A percentile compares a stretch with the other conserved stretches of the same genome.
Conservation (phyloP, 169 alveolate genomes). For the Ichthyophthirius multifiliis region DNA sequence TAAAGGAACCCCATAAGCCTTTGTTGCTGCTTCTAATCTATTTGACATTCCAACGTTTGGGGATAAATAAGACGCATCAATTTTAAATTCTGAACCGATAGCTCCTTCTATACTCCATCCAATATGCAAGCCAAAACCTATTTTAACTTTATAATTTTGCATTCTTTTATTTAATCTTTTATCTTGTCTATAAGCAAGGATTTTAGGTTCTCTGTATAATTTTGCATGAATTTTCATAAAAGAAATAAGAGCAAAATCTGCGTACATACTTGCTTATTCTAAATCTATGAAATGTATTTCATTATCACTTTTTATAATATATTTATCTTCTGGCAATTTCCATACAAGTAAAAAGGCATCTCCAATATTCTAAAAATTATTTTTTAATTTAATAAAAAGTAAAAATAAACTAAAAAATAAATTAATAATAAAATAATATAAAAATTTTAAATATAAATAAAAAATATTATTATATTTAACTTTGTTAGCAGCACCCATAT, state of each 20-base stretch:
- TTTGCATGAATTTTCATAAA: conserved; percentile 64
- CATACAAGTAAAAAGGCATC: conserved; percentile 60
- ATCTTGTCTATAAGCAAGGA: conserved; percentile 37
- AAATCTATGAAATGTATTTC: conserved; percentile 11
- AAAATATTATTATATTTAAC: too few relatives aligned
- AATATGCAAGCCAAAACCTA: conserved; percentile 85
- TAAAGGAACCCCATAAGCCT: conserved; percentile 78
- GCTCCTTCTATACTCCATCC: conserved; percentile 91
- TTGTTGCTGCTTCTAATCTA: conserved; percentile 86
- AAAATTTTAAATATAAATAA: background rate
- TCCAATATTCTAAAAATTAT: conserved; percentile 47
- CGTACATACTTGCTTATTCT: conserved; percentile 40
- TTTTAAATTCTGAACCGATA: conserved; percentile 83
- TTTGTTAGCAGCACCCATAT: conserved; percentile 81
- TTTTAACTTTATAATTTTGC: conserved; percentile 72
- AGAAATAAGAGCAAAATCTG: conserved; percentile 63
- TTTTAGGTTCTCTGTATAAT: conserved; percentile 59
- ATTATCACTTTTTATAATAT: conserved; percentile 17
- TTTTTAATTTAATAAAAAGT: background rate
- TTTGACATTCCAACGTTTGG: conserved; percentile 85
- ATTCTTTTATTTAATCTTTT: conserved; percentile 43
- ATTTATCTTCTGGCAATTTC: conserved; percentile 41
- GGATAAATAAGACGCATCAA: conserved; percentile 84
- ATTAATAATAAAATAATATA: background rate
- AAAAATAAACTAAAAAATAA: too few relatives aligned